A percentile compares a stretch with the other conserved stretches of the same genome.
Conservation (phyloP, 306 rosid genomes). For the Begonia peltatifolia region DNA sequence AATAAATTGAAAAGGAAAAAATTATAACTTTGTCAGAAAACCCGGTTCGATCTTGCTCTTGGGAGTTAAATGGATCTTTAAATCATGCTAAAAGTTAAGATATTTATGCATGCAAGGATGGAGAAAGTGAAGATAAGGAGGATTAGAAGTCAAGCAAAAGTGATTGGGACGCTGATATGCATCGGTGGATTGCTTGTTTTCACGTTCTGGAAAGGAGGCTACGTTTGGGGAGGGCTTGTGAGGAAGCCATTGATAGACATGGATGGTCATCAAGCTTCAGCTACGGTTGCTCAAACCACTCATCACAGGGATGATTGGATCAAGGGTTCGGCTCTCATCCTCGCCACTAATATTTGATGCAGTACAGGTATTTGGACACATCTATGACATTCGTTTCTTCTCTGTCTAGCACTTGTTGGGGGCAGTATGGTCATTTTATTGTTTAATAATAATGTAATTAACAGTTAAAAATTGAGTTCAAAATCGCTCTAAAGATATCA, state of each 20-base stretch:
- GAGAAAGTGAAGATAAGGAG: constrained; percentile 23
- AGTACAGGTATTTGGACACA: constrained; percentile 17
- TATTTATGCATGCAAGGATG: constrained; percentile 10
- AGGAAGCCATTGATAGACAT: constrained; percentile 14
- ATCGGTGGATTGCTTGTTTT: constrained; percentile 22
- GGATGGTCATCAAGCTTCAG: not conserved
- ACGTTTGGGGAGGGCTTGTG: constrained; percentile 9
- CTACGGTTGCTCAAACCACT: not conserved
- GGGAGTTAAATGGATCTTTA: too few species aligned
- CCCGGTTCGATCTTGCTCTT: too few species aligned
- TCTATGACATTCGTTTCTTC: too few species aligned
- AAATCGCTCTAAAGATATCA: too few species aligned
- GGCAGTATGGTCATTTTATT: too few species aligned
- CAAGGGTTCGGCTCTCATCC: constrained; percentile 27
- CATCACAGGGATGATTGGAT: constrained; percentile 17
- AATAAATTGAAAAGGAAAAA: too few species aligned
- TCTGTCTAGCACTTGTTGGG: too few species aligned
- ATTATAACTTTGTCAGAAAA: too few species aligned
- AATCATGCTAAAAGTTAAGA: too few species aligned
- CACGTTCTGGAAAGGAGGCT: constrained; percentile 26
- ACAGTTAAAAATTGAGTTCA: too few species aligned
- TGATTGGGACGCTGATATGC: constrained; percentile 22
- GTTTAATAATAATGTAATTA: too few species aligned
- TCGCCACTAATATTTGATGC: constrained; percentile 13
- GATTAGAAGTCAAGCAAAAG: constrained; percentile 21